A percentile compares a stretch with the other conserved stretches of the same genome.
Conservation (phyloP, 768 basidiomycete species). For the Mycena capillaripes region DNA sequence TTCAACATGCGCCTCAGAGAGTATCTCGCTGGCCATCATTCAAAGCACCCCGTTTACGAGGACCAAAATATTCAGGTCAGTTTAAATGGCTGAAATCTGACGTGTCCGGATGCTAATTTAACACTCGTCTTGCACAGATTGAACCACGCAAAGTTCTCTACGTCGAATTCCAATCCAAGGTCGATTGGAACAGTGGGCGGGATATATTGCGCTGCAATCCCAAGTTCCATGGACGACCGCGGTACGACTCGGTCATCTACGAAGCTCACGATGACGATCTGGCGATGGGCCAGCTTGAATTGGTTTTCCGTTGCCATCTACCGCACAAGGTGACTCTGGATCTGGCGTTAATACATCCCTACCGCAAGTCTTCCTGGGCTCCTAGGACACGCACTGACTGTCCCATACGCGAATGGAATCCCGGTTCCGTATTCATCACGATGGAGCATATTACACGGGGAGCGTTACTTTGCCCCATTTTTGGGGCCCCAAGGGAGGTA, state of each 20-base stretch:
- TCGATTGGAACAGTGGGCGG: too few relatives aligned
- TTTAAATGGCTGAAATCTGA: background rate
- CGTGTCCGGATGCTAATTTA: background rate
- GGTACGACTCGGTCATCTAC: too few relatives aligned
- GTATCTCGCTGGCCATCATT: conserved; percentile 12
- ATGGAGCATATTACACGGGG: conserved; percentile 17
- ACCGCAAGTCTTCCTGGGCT: conserved; percentile 3
- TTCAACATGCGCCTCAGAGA: conserved; percentile 25
- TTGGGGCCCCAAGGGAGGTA: background rate
- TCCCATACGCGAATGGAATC: background rate
- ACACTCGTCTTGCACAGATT: background rate
- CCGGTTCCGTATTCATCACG: conserved; percentile 2
- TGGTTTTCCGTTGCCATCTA: conserved; percentile 17
- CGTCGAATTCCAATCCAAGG: too few relatives aligned
- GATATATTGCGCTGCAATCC: too few relatives aligned
- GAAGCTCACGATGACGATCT: too few relatives aligned
- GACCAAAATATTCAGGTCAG: conserved; percentile 11
- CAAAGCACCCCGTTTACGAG: background rate
- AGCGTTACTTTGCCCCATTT: conserved; percentile 12
- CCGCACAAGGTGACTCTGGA: conserved; percentile 6
- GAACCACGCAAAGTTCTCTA: conserved; percentile 9
- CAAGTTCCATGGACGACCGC: too few relatives aligned
- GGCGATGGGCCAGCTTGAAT: conserved; percentile 16
- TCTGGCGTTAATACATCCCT: conserved; percentile 11
- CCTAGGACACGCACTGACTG: conserved; percentile 13